Evolutionary conservation across 2,329 filamentous ascomycete species (phyloP), one percentile per base, ranked within the genome.

Genomic region (Pleomassaria siparia): DNA sequence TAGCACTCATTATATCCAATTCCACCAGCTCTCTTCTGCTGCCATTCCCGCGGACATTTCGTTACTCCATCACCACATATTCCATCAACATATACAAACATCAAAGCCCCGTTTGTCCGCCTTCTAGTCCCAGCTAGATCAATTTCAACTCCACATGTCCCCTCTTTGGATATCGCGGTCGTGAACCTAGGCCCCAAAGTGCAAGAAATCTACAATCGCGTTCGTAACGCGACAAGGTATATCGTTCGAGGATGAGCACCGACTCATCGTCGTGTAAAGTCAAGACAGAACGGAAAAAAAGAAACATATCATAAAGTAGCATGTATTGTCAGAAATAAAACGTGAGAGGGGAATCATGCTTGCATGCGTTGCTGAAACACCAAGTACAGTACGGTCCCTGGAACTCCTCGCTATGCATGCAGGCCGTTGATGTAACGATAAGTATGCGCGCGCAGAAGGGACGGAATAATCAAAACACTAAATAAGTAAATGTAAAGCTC

Each of bases 361-460:
- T 33, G 13, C 16, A 18, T 35, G 32, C 32, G n/a, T 35, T 35
- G 53, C 55, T 45, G 43, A 28, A 45, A 43, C 29, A 52, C 12
- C 6, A 28, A 40, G 21, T 8, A 53, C 30, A 30, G 12, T 30
- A 24, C 29, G 46, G 30, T 22, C n/a, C n/a, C n/a, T 29, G 33
- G 45, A 56, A 62, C 59, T 51, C 61, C 61, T 54, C 61, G 61
- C 59, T 62, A 64, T 64, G 61, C 61, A 62, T 59, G 58, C 55
- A 56, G 30, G 46, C 50, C 52, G 47, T 53, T 33, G n/a, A 54
- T 20, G 39, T 30, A 28, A 28, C 18, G 32, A 33, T 39, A 45
- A 43, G 40, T 46, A 52, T 52, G 54, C 45, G 46, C 51, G 32
- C 21, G 21, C 11, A 45, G 33, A 43, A 49, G 45, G 9, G 25